A percentile compares a stretch with the other conserved stretches of the same genome.
phyloP scores from a whole-genome alignment of 2,329 filamentous ascomycete species.

The Lasiodiplodia gonubiensis region DNA sequence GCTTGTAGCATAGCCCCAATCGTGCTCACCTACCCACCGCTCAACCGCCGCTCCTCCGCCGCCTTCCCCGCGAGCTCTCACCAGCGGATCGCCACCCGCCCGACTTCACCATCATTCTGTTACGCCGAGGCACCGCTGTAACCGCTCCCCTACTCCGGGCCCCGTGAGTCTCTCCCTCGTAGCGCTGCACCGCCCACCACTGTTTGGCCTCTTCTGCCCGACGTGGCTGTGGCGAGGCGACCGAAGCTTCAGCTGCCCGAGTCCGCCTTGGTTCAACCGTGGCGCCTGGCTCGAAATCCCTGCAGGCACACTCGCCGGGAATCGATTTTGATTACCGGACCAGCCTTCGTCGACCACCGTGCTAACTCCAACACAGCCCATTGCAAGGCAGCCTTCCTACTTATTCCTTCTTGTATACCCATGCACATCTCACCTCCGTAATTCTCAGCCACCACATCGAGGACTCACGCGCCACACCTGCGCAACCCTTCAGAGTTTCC shows the following conservation, averaged over 20 bases:
- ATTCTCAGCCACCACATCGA: slow-evolving; percentile 16
- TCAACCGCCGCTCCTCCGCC: slow-evolving; percentile 6
- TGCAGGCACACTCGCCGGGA: background rate
- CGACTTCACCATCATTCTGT: background rate
- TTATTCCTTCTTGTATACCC: slow-evolving; percentile 26
- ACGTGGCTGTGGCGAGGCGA: slow-evolving; percentile 7
- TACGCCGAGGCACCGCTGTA: slow-evolving; percentile 9
- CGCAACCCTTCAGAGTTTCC: slow-evolving; percentile 2
- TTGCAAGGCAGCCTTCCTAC: slow-evolving; percentile 12
- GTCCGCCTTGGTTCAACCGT: slow-evolving; percentile 25
- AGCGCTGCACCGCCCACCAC: slow-evolving; percentile 12
- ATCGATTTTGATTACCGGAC: background rate
- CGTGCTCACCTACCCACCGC: slow-evolving; percentile 23
- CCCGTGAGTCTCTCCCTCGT: slow-evolving; percentile 18
- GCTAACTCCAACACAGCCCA: slow-evolving; percentile 26
- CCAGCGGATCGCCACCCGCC: background rate
- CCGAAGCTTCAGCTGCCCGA: background rate
- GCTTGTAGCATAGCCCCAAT: slow-evolving; percentile 26
- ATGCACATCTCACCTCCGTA: slow-evolving; percentile 25
- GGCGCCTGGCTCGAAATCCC: background rate
- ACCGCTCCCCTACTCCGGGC: slow-evolving; percentile 4
- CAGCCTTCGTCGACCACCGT: background rate
- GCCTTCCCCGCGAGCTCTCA: slow-evolving; percentile 8
- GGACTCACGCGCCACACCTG: slow-evolving; percentile 14
- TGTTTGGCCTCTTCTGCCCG: slow-evolving; percentile 7